phyloP scores from a whole-genome alignment of 2,329 filamentous ascomycete genomes.

The Exophiala dermatitidis region DNA sequence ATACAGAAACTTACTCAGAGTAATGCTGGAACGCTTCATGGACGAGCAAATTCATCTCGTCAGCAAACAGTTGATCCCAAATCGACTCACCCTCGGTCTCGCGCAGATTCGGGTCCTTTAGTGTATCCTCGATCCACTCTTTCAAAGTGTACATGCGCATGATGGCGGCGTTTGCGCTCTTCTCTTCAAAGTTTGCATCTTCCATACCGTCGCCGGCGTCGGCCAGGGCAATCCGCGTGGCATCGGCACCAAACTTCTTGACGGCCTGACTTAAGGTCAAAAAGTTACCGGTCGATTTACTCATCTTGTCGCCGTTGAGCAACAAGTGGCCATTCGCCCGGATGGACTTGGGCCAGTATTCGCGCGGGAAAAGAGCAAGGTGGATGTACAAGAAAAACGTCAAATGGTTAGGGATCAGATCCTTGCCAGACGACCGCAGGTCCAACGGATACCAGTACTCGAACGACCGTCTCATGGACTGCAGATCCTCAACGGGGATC shows the following conservation, averaged over 20 bases:
- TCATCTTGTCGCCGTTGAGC: constrained; percentile 98
- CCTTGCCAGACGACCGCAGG: constrained; percentile 81
- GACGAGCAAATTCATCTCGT: constrained; percentile 83
- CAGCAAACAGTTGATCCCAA: constrained; percentile 83
- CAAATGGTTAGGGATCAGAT: constrained; percentile 86
- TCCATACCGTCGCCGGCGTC: constrained; percentile 91
- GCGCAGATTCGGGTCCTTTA: constrained; percentile 66
- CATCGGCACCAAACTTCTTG: constrained; percentile 90
- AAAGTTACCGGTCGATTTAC: constrained; percentile 96
- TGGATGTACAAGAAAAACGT: constrained; percentile 96
- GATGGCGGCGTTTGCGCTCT: constrained; percentile 85
- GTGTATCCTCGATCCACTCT: constrained; percentile 86
- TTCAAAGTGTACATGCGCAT: constrained; percentile 74
- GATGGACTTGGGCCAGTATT: constrained; percentile 82
- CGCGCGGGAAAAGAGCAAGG: constrained; percentile 74
- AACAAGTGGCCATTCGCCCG: constrained; percentile 89
- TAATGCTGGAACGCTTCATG: constrained; percentile 73
- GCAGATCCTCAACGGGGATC: constrained; percentile 66
- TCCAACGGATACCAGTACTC: constrained; percentile 97
- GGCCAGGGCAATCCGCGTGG: constrained; percentile 80
- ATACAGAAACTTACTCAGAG: constrained; percentile 45
- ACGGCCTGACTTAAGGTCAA: constrained; percentile 80
- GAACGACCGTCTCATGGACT: constrained; percentile 81
- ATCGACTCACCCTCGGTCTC: constrained; percentile 60
- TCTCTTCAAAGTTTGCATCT: constrained; percentile 96